phyloP scores from a whole-genome alignment of 192 early-diverging fungal genomes.

The Diversispora eburnea region DNA sequence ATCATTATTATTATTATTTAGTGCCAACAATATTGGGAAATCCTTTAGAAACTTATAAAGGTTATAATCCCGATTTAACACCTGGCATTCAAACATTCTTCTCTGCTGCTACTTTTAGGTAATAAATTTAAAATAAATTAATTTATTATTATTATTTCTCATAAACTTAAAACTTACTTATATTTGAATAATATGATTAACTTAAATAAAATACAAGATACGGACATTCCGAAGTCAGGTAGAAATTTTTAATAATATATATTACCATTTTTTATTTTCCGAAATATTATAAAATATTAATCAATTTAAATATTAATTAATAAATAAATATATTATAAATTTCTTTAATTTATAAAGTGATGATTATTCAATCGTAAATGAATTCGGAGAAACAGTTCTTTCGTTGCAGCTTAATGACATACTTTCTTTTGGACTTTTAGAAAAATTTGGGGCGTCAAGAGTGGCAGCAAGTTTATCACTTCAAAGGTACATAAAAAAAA shows the following conservation, averaged over 20 bases:
- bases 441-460: not conserved
- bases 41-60: not conserved
- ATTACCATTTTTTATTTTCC: not conserved
- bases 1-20: not conserved
- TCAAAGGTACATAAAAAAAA: not conserved
- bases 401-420: not conserved
- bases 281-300: not conserved
- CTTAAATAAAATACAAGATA: not conserved
- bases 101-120: not conserved
- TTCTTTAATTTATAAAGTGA: not conserved
- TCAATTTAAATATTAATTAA: not conserved
- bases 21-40: not conserved
- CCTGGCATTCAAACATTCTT: not conserved
- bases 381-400: not conserved
- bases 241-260: not conserved
- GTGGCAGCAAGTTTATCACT: not conserved
- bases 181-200: no score
- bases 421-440: not conserved
- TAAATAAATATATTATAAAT: no score
- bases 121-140: no score
- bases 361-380: not conserved
- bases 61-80: not conserved
- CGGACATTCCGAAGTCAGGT: conserved; percentile 8
- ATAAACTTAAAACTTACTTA: no score
- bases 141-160: no score